These are phyloP conservation scores for Alternaria sp. DNA, from an alignment of 2,329 filamentous ascomycete species.

Conservation along the genomic window DNA sequence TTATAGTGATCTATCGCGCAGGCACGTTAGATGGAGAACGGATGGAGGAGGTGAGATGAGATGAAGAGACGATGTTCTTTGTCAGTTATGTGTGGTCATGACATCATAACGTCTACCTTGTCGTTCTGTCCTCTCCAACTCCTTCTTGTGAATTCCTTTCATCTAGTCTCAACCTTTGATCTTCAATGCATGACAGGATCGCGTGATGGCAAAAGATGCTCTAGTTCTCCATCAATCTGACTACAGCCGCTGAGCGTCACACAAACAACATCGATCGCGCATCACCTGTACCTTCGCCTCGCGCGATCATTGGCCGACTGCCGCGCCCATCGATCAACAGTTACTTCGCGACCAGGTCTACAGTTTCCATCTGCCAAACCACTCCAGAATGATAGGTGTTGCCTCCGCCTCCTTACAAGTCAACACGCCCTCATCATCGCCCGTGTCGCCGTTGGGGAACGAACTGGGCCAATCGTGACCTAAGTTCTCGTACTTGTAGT, in stretches of 20 bases:
- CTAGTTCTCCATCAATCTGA: not conserved
- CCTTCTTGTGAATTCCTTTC: not conserved
- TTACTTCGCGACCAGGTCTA: not conserved
- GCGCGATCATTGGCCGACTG: not conserved
- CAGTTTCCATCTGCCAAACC: constrained; percentile 41
- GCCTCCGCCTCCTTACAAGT: constrained; percentile 44
- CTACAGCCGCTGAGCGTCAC: not conserved
- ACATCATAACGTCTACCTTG: not conserved
- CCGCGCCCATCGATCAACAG: not conserved
- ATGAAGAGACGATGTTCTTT: not conserved
- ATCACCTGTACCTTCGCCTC: not conserved
- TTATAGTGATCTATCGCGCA: not conserved
- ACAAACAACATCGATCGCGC: not conserved
- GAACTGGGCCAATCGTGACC: constrained; percentile 54
- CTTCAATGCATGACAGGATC: too few relatives aligned
- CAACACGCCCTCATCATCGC: constrained; percentile 17
- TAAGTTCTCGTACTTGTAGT: constrained; percentile 52
- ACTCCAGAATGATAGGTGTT: constrained; percentile 43
- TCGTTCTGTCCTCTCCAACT: not conserved
- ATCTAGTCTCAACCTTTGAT: too few relatives aligned
- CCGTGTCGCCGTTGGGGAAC: constrained; percentile 38
- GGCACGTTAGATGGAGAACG: accelerated
- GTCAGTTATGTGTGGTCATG: not conserved
- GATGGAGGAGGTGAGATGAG: not conserved
- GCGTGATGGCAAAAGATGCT: not conserved